A percentile compares a stretch with the other conserved stretches of the same genome.
Conservation (phyloP, 2,329 filamentous ascomycete species). For the Alternaria arbusti region DNA sequence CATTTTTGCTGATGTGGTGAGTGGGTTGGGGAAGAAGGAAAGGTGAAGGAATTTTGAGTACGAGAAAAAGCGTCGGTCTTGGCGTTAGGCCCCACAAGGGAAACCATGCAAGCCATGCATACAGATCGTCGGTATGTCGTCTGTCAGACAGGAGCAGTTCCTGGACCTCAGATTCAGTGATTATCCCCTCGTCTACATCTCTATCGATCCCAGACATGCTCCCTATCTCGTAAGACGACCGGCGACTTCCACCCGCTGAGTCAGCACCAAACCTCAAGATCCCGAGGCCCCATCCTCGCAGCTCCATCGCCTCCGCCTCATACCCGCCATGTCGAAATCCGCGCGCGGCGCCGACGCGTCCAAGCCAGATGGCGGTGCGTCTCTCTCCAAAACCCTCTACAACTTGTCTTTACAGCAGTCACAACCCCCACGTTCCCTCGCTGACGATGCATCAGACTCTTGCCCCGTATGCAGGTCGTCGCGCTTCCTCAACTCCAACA, state of each 20-base stretch:
- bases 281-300: neutral
- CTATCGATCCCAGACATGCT: neutral
- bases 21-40: neutral
- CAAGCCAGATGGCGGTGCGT: constrained; percentile 50
- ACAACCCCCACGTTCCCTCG: constrained; percentile 16
- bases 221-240: neutral
- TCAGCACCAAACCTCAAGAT: constrained; percentile 14
- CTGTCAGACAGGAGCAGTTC: neutral
- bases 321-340: constrained; percentile 45
- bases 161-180: neutral
- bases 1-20: constrained; percentile 23
- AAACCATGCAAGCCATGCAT: constrained; percentile 12
- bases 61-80: constrained; percentile 15
- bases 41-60: constrained; percentile 13
- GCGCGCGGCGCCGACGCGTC: constrained; percentile 36
- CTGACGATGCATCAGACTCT: constrained; percentile 65
- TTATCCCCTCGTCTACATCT: neutral
- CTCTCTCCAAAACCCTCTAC: constrained; percentile 38
- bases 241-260: constrained; percentile 14
- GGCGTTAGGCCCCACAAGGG: constrained; percentile 27
- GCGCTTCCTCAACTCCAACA: constrained; percentile 91
- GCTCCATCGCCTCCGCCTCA: constrained; percentile 11
- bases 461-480: constrained; percentile 98
- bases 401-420: constrained; percentile 37
- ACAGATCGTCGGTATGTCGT: neutral